Conservation (phyloP, 352 stramenopile species). For the Pythium apleroticum region DNA sequence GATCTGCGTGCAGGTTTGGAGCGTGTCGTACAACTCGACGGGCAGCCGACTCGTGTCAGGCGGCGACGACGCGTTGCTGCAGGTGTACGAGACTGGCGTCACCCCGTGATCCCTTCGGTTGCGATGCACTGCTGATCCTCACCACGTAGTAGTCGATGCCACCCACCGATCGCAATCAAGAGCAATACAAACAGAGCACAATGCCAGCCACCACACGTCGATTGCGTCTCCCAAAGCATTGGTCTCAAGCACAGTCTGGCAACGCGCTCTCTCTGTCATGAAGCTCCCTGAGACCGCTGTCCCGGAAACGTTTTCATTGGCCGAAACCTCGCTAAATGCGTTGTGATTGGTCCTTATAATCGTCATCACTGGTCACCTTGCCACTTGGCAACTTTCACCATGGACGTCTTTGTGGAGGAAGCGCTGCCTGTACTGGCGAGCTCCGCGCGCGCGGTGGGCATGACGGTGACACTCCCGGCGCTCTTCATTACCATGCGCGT, state of each 20-base stretch:
- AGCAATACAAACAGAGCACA: not conserved
- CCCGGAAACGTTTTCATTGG: not conserved
- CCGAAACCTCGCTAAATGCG: not conserved
- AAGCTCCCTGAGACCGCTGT: no score
- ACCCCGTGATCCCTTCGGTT: slow-evolving; percentile 16
- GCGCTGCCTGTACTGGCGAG: slow-evolving; percentile 2
- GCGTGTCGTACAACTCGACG: slow-evolving; percentile 87
- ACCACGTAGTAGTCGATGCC: slow-evolving; percentile 2
- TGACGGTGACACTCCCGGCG: not conserved
- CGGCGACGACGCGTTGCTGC: slow-evolving; percentile 86
- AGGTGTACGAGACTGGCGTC: slow-evolving; percentile 86
- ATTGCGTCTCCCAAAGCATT: not conserved
- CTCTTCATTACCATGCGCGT: slow-evolving; percentile 2
- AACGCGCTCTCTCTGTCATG: no score
- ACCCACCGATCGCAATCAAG: not conserved
- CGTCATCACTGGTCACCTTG: not conserved
- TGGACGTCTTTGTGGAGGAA: slow-evolving; percentile 4
- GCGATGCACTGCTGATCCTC: not conserved
- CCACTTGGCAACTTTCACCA: not conserved
- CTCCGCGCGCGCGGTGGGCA: not conserved
- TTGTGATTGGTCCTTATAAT: not conserved
- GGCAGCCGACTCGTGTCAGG: slow-evolving; percentile 85
- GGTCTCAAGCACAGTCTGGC: no score
- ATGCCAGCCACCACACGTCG: not conserved
- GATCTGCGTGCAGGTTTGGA: slow-evolving; percentile 81